Conservation (phyloP, 768 basidiomycete species). For the Amanita pseudoporphyria region DNA sequence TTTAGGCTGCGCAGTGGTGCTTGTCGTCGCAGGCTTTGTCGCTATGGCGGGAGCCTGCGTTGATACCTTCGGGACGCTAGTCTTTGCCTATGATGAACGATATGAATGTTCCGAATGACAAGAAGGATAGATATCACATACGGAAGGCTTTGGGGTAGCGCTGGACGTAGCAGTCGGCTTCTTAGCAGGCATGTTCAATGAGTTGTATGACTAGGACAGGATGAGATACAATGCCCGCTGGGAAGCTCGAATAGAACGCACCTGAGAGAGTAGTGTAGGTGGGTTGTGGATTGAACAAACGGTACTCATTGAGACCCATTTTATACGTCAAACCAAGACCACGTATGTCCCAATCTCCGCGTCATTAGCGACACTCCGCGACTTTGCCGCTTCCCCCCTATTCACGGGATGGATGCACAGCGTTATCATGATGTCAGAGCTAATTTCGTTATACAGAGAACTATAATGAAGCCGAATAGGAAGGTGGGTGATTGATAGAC, state of each 20-base stretch:
- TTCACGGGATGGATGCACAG: not conserved
- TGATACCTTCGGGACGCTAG: too few relatives aligned
- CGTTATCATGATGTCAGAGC: not conserved
- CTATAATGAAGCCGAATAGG: not conserved
- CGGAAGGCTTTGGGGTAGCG: too few relatives aligned
- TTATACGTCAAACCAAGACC: not conserved
- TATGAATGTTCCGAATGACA: too few relatives aligned
- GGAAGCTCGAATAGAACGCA: not conserved
- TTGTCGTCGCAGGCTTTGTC: too few relatives aligned
- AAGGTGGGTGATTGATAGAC: not conserved
- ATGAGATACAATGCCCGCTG: too few relatives aligned
- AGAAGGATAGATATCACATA: too few relatives aligned
- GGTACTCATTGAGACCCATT: not conserved
- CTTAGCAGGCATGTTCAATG: constrained; percentile 5
- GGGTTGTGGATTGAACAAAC: not conserved
- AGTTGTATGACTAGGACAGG: not conserved
- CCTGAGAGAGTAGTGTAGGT: not conserved
- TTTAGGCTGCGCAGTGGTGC: too few relatives aligned
- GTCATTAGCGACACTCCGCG: not conserved
- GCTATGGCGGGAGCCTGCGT: too few relatives aligned
- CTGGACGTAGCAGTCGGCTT: not conserved
- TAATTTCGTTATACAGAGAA: not conserved
- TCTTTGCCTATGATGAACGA: too few relatives aligned
- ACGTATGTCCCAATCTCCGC: not conserved
- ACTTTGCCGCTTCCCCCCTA: not conserved